These are phyloP conservation scores for Hibiscus mutabilis DNA, from an alignment of 345 rosid genomes.

Conservation along the genomic window DNA sequence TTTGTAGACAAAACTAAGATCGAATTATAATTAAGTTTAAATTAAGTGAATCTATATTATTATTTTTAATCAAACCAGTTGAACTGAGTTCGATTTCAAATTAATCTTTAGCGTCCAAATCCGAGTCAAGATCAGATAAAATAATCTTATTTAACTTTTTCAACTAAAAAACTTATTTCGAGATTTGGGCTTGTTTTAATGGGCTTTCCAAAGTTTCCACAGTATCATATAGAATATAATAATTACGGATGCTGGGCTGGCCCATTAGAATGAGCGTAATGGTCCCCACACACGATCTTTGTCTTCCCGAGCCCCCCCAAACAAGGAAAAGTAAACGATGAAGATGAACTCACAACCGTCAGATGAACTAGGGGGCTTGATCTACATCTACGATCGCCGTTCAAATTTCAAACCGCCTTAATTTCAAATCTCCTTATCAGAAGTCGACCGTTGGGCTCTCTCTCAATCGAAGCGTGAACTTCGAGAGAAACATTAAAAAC, in stretches of 20 bases:
- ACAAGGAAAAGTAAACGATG: background rate
- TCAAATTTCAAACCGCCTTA: constrained; percentile 12
- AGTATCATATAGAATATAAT: background rate
- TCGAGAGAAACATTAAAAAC: background rate
- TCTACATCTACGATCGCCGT: background rate
- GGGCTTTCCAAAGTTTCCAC: background rate
- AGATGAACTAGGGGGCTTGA: background rate
- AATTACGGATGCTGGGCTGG: background rate
- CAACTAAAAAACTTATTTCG: background rate
- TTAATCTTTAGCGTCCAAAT: no score
- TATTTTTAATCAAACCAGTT: no score
- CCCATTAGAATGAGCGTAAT: no score
- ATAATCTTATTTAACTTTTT: no score
- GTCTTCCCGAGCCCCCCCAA: background rate
- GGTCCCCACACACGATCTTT: no score
- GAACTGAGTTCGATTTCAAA: no score
- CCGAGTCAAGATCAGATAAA: no score
- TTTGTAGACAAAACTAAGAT: no score
- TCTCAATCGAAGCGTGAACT: constrained; percentile 6
- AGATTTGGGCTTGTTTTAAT: background rate
- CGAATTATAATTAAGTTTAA: no score
- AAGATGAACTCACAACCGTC: constrained; percentile 8
- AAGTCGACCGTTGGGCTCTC: constrained; percentile 9
- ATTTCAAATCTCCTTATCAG: background rate
- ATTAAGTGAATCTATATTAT: no score